These are phyloP conservation scores for Xylaria sp. DNA, from an alignment of 2,329 filamentous ascomycete species.

Conservation along the genomic window DNA sequence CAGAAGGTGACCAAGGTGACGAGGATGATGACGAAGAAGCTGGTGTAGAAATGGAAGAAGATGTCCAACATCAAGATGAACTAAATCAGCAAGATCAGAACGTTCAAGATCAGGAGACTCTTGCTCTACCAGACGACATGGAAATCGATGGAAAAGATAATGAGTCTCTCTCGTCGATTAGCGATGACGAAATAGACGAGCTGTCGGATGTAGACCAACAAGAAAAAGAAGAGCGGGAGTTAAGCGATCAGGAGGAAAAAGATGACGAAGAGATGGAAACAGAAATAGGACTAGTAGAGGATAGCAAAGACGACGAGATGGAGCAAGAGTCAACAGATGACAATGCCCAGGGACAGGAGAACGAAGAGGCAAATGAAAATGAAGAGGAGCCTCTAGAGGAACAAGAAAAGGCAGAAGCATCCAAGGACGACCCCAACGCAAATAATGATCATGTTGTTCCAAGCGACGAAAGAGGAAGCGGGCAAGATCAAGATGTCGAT, in stretches of 20 bases:
- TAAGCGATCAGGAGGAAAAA: conserved; percentile 53
- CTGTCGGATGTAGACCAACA: conserved; percentile 62
- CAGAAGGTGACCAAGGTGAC: conserved; percentile 56
- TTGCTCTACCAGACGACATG: conserved; percentile 89
- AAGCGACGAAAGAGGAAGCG: conserved; percentile 71
- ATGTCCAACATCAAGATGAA: conserved; percentile 65
- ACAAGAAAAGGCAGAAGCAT: conserved; percentile 46
- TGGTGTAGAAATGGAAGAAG: conserved; percentile 67
- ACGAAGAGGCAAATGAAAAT: conserved; percentile 50
- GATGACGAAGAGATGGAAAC: conserved; percentile 61
- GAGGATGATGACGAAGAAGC: conserved; percentile 68
- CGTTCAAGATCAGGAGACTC: conserved; percentile 80
- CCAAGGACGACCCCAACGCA: conserved; percentile 59
- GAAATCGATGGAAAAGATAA: conserved; percentile 77
- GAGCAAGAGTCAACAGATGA: conserved; percentile 58
- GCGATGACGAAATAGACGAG: conserved; percentile 67
- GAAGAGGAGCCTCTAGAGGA: conserved; percentile 48
- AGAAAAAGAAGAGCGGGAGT: conserved; percentile 54
- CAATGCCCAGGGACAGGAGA: conserved; percentile 46
- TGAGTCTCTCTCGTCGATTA: conserved; percentile 61
- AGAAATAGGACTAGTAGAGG: conserved; percentile 55
- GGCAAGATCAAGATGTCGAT: conserved; percentile 72
- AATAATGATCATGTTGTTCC: conserved; percentile 71
- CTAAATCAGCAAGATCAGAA: conserved; percentile 75
- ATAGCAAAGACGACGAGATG: conserved; percentile 64